Percentiles rank a stretch among this genome's conserved stretches.
These are phyloP conservation scores for Talaromyces ruber DNA, from an alignment of 495 filamentous ascomycete genomes.

Conservation along the genomic window DNA sequence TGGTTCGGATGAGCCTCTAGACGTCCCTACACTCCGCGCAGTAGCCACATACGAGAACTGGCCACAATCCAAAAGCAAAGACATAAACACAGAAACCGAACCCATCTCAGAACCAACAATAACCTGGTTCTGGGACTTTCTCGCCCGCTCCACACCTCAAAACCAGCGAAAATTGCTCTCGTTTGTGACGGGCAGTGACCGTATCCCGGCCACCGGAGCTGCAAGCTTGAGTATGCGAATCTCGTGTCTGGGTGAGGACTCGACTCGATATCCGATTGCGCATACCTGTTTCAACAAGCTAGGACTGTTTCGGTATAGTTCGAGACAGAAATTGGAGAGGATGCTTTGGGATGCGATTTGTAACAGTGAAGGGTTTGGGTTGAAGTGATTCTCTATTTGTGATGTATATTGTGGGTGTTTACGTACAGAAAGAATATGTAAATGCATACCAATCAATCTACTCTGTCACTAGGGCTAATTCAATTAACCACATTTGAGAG, in stretches of 20 bases:
- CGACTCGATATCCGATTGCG: slow-evolving; percentile 69
- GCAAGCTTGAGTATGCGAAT: slow-evolving; percentile 71
- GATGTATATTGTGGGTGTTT: background rate
- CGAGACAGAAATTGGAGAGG: slow-evolving; percentile 54
- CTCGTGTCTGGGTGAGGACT: slow-evolving; percentile 66
- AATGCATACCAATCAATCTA: background rate
- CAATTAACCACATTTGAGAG: background rate
- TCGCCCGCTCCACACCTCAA: slow-evolving; percentile 52
- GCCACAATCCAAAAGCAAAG: slow-evolving; percentile 18
- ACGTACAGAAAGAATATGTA: background rate
- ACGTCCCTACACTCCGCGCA: slow-evolving; percentile 65
- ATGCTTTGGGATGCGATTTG: slow-evolving; percentile 79
- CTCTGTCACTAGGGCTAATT: background rate
- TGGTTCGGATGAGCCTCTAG: slow-evolving; percentile 78
- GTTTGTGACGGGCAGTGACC: slow-evolving; percentile 91
- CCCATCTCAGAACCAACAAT: slow-evolving; percentile 50
- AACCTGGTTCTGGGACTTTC: slow-evolving; percentile 85
- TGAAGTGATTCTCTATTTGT: slow-evolving; percentile 48
- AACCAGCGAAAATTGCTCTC: slow-evolving; percentile 72
- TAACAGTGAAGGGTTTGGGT: slow-evolving; percentile 89
- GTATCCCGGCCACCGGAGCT: slow-evolving; percentile 86
- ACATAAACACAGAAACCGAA: background rate
- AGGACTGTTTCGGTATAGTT: slow-evolving; percentile 63
- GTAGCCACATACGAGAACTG: slow-evolving; percentile 83
- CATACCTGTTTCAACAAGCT: slow-evolving; percentile 90